These are phyloP conservation scores for Schwanniomyces pseudopolymorphus DNA, from an alignment of 805 yeast genomes.

Conservation along the genomic window DNA sequence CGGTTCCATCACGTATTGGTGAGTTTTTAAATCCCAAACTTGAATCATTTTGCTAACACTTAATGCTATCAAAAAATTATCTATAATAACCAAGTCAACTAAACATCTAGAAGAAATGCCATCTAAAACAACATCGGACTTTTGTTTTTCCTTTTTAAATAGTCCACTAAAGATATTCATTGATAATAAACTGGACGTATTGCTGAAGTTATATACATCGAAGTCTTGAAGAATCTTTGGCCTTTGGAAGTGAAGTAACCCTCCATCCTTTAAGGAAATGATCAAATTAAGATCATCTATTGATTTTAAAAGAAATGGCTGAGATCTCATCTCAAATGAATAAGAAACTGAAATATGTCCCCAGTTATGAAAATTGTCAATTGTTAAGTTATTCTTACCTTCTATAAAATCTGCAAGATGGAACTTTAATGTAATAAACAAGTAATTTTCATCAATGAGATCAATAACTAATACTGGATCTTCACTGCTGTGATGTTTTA, in stretches of 20 bases:
- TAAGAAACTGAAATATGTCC: conserved; percentile 68
- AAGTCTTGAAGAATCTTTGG: conserved; percentile 33
- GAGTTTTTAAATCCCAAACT: conserved; percentile 56
- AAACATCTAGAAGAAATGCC: conserved; percentile 43
- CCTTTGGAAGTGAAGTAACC: conserved; percentile 57
- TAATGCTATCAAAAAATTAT: conserved; percentile 45
- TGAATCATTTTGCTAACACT: conserved; percentile 55
- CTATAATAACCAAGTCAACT: conserved; percentile 39
- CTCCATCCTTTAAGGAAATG: conserved; percentile 75
- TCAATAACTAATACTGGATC: conserved; percentile 45
- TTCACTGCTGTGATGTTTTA: conserved; percentile 3
- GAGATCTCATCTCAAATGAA: conserved; percentile 43
- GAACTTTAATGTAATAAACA: conserved; percentile 51
- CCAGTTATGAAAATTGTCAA: conserved; percentile 52
- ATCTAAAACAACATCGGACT: conserved; percentile 23
- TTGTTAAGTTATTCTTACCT: conserved; percentile 15
- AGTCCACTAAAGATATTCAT: conserved; percentile 27
- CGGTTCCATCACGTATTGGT: conserved; percentile 19
- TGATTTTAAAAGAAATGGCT: conserved; percentile 34
- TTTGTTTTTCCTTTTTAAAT: conserved; percentile 13
- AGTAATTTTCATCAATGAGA: conserved; percentile 50
- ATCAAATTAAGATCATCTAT: conserved; percentile 47
- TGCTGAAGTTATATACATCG: conserved; percentile 54
- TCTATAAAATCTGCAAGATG: conserved; percentile 44
- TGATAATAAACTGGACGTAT: conserved; percentile 34